phyloP scores from a whole-genome alignment of 2,329 filamentous ascomycete species.

The Elsinoe perseae region DNA sequence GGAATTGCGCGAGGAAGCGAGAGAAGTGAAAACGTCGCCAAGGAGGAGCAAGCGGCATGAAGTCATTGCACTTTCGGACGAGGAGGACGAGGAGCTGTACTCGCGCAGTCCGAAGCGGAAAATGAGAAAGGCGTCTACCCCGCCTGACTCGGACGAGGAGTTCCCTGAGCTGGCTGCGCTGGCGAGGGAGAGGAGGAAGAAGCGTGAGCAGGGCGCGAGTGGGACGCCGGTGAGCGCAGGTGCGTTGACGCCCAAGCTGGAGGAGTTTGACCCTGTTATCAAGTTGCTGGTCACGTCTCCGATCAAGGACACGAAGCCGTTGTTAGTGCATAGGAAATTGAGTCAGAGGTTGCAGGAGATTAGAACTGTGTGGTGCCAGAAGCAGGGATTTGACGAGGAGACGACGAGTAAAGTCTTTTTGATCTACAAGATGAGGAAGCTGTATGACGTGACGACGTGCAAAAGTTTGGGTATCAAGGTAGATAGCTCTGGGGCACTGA shows the following conservation, averaged over 20 bases:
- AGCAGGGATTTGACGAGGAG: slow-evolving; percentile 48
- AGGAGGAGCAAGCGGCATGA: slow-evolving; percentile 17
- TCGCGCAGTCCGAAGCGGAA: slow-evolving; percentile 14
- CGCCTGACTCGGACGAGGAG: slow-evolving; percentile 35
- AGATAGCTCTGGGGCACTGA: slow-evolving; percentile 34
- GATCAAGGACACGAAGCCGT: slow-evolving; percentile 51
- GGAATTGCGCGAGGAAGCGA: slow-evolving; percentile 20
- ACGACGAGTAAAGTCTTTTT: slow-evolving; percentile 57
- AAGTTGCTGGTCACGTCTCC: slow-evolving; percentile 61
- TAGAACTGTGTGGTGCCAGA: slow-evolving; percentile 59
- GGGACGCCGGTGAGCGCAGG: slow-evolving; percentile 17
- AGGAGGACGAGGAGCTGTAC: slow-evolving; percentile 17
- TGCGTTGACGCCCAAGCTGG: slow-evolving; percentile 12
- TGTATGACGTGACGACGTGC: slow-evolving; percentile 72
- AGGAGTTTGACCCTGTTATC: slow-evolving; percentile 43
- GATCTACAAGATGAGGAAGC: slow-evolving; percentile 64
- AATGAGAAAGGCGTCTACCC: background rate
- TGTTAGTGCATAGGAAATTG: slow-evolving; percentile 60
- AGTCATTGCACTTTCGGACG: slow-evolving; percentile 12
- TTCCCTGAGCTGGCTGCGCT: slow-evolving; percentile 36
- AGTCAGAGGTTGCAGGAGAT: slow-evolving; percentile 61
- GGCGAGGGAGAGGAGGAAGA: slow-evolving; percentile 35
- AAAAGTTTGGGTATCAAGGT: slow-evolving; percentile 56
- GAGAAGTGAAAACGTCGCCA: slow-evolving; percentile 23
- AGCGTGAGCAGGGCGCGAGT: slow-evolving; percentile 23